A percentile compares a stretch with the other conserved stretches of the same genome.
Conservation (phyloP, 768 basidiomycete species). For the Suillus hirtellus region DNA sequence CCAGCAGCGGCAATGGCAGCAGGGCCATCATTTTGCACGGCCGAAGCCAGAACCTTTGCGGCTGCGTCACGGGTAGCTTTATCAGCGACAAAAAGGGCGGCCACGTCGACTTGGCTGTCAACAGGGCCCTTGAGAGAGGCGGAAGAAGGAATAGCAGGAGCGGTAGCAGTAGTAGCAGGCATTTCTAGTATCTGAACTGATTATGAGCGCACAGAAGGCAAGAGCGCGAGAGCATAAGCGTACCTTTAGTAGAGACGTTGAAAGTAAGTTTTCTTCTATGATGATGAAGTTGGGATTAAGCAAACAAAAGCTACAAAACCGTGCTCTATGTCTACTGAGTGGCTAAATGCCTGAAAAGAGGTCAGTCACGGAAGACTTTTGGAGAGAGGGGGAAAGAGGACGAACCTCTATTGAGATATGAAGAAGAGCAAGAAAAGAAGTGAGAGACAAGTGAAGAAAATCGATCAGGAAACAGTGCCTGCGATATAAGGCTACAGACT, state of each 20-base stretch:
- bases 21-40: constrained; percentile 84
- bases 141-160: constrained; percentile 57
- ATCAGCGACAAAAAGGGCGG: constrained; percentile 82
- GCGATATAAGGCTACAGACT: constrained; percentile 19
- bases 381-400: constrained; percentile 6
- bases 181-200: constrained; percentile 58
- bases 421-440: constrained; percentile 27
- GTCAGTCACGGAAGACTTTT: constrained; percentile 13
- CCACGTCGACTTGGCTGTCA: constrained; percentile 66
- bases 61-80: constrained; percentile 78
- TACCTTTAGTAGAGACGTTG: constrained; percentile 45
- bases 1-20: constrained; percentile 67
- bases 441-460: constrained; percentile 35
- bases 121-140: constrained; percentile 73
- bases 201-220: constrained; percentile 14
- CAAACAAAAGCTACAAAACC: constrained; percentile 53
- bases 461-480: not conserved
- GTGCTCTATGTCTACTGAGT: constrained; percentile 61
- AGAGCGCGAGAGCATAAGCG: constrained; percentile 14
- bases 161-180: constrained; percentile 76
- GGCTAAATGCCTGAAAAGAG: constrained; percentile 38
- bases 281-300: constrained; percentile 28
- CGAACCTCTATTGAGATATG: constrained; percentile 36
- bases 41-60: constrained; percentile 65
- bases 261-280: constrained; percentile 35